phyloP scores from a whole-genome alignment of 2,329 filamentous ascomycete species.

The Exserohilum rostratum region DNA sequence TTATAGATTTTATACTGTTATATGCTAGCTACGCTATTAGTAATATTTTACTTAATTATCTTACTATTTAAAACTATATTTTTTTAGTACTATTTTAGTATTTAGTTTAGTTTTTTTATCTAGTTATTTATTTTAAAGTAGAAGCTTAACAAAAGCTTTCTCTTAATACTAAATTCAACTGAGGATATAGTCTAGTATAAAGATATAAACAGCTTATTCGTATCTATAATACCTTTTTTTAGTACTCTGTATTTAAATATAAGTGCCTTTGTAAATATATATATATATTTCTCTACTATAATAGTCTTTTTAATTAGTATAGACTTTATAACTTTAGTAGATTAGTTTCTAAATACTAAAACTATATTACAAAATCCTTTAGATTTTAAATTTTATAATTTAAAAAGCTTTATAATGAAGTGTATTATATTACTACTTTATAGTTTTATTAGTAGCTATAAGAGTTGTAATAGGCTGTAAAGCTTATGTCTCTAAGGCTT shows the following conservation, averaged over 20 bases:
- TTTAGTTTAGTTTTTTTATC: neutral
- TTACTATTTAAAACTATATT: neutral
- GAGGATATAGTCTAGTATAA: too few relatives aligned
- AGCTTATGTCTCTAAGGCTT: neutral
- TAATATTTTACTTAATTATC: neutral
- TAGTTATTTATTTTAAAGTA: neutral
- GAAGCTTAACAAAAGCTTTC: neutral
- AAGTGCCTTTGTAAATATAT: neutral
- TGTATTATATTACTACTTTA: neutral
- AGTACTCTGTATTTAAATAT: too few relatives aligned
- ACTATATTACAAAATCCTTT: neutral
- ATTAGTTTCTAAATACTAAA: neutral
- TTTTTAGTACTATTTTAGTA: neutral
- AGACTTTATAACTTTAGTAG: neutral
- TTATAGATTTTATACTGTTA: too few relatives aligned
- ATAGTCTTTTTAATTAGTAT: neutral
- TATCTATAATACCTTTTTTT: too few relatives aligned
- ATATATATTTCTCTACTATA: neutral
- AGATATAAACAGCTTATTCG: too few relatives aligned
- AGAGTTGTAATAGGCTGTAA: neutral
- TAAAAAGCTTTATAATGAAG: too few relatives aligned
- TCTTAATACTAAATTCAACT: too few relatives aligned
- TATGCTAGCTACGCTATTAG: too few relatives aligned
- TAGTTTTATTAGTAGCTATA: neutral
- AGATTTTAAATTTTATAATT: neutral